A percentile compares a stretch with the other conserved stretches of the same genome.
These are phyloP conservation scores for Astrephomene gubernaculifera DNA, from an alignment of 139 green algal genomes.

Conservation along the genomic window DNA sequence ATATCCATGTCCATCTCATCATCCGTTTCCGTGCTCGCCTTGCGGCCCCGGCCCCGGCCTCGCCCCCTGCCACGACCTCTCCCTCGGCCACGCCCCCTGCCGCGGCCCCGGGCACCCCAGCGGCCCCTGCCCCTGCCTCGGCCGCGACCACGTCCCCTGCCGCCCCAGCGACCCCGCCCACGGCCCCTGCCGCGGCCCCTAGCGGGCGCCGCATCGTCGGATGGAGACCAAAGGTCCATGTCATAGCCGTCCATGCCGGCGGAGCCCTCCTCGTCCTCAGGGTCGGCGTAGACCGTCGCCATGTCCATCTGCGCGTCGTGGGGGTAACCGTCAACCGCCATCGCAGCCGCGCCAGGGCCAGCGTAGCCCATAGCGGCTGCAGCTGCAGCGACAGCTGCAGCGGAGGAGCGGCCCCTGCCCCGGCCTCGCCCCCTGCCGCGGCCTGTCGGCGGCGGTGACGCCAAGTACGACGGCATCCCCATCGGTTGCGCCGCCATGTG, in stretches of 20 bases:
- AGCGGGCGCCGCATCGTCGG: too few species aligned
- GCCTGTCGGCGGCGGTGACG: neutral
- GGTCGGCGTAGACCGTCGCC: too few species aligned
- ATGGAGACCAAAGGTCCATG: too few species aligned
- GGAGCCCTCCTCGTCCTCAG: too few species aligned
- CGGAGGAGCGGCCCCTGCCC: neutral
- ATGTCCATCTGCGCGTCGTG: too few species aligned
- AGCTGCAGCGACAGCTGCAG: neutral
- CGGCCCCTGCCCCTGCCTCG: neutral
- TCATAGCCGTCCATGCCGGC: too few species aligned
- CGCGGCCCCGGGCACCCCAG: neutral
- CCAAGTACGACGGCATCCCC: neutral
- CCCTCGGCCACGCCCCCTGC: neutral
- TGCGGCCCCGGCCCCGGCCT: neutral
- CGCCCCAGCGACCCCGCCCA: neutral
- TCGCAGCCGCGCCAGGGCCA: too few species aligned
- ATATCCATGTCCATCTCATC: neutral
- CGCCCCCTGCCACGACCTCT: neutral
- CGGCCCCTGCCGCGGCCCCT: neutral
- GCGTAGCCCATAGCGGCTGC: too few species aligned
- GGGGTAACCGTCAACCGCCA: too few species aligned
- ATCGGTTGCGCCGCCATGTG: neutral
- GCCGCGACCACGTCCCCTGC: neutral
- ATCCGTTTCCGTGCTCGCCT: neutral
- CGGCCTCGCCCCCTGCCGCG: neutral